Base-by-base conservation (phyloP, 179 eudicot species). In the Gypsophila paniculata region DNA sequence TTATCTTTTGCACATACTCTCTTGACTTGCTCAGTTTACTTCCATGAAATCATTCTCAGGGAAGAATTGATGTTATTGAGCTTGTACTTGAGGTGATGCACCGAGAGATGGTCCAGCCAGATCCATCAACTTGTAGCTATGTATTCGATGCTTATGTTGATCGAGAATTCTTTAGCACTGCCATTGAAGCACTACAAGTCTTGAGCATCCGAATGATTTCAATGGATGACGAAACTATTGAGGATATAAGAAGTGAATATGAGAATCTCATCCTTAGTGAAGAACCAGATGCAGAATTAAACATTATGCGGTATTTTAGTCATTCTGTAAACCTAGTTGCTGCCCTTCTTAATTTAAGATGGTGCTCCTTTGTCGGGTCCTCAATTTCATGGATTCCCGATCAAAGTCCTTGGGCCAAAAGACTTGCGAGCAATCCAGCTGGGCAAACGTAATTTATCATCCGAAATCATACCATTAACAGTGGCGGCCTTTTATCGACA, bases 111-210 rank as follows among this genome's bases (percentile, higher is more conserved):
- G 70, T 93, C 81, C 85, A 77, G 79, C 97, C 97, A 9, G 96
- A 89, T 79, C 78, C 91, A 3, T 71, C 86, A 39, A 93, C 96
- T 39, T 91, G 97, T 72, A 49, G 72, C 15, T 79, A 65, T 48
- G 96, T 93, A 18, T 89, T 89, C 76, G 55, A 77, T 62, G 87
- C 93, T 53, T 93, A 91, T 72, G 85, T 72, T 61, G 75, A 82
- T 21, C 57, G 44, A 9, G 85, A 79, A 34, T 83, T 74, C 77
- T 71, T 76, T 42, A 84, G 69, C 79, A 93, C 94, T 21, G 96
- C 96, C 17, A n/a, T 87, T 61, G 98, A 93, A 83, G 96, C 98
- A 25, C 80, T 93, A 78, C 90, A 87, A 71, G 97, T 93, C 62
- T 78, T 91, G 72, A 86, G 97, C 70, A 62, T 89, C 86, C 81